phyloP scores from a whole-genome alignment of 2,329 filamentous ascomycete species.

The Aurifilum marmelostoma region DNA sequence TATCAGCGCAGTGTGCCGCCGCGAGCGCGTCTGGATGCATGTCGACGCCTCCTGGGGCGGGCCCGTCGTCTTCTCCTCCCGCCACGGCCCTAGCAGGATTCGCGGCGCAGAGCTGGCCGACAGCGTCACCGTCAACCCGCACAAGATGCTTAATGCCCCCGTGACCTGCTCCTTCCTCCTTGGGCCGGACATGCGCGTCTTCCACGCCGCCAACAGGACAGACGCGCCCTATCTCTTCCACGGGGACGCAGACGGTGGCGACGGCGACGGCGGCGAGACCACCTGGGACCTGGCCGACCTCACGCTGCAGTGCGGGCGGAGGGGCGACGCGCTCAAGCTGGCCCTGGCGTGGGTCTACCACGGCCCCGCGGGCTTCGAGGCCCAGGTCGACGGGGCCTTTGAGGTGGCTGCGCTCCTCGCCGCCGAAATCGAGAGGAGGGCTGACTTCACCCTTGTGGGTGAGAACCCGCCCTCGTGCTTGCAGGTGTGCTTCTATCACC shows the following conservation, averaged over 20 bases:
- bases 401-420: conserved; percentile 72
- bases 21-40: conserved; percentile 84
- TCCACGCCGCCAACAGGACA: conserved; percentile 83
- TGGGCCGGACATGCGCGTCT: conserved; percentile 72
- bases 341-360: conserved; percentile 91
- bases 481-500: conserved; percentile 93
- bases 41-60: conserved; percentile 93
- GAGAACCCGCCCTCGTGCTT: conserved; percentile 81
- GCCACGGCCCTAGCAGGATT: conserved; percentile 56
- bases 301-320: conserved; percentile 88
- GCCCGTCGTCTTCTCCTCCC: conserved; percentile 74
- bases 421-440: conserved; percentile 53
- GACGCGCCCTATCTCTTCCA: conserved; percentile 88
- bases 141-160: conserved; percentile 96
- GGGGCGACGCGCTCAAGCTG: conserved; percentile 84
- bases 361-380: conserved; percentile 72
- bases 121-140: conserved; percentile 85
- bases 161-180: conserved; percentile 91
- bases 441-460: conserved; percentile 72
- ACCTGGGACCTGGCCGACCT: conserved; percentile 90
- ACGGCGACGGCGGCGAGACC: conserved; percentile 46
- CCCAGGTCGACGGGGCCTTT: conserved; percentile 74
- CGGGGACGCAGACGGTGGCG: conserved; percentile 47
- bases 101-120: conserved; percentile 74
- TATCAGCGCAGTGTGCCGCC: conserved; percentile 71